Conservation (phyloP, 176 grass and related monocot species). For the Eragrostis curvula region DNA sequence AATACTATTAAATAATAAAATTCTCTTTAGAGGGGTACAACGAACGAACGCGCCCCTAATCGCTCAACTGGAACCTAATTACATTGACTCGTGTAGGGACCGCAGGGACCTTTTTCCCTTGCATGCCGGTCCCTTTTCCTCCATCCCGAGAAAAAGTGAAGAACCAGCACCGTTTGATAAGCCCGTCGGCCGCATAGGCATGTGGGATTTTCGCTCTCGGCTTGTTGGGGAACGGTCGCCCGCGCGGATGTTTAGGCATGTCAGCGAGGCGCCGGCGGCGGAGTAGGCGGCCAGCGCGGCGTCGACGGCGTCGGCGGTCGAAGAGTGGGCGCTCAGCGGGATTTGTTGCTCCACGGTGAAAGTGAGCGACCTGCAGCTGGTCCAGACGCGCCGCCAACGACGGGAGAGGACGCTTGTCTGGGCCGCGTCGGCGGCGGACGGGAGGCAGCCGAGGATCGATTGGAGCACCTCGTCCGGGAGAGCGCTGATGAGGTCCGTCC, state of each 20-base stretch:
- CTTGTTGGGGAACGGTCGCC: neutral
- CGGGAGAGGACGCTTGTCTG: conserved; percentile 30
- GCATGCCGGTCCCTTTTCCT: too few species aligned
- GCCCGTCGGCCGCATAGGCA: too few species aligned
- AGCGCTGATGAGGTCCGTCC: conserved; percentile 11
- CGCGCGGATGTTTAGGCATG: neutral
- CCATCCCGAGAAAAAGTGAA: too few species aligned
- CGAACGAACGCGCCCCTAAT: too few species aligned
- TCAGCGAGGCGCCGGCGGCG: neutral
- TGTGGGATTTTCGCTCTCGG: too few species aligned
- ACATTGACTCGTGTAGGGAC: too few species aligned
- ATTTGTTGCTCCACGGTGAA: neutral
- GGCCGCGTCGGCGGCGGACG: neutral
- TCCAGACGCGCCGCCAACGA: conserved; percentile 27
- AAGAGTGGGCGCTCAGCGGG: neutral
- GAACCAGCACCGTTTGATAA: too few species aligned
- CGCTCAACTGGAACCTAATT: too few species aligned
- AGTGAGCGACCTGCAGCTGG: neutral
- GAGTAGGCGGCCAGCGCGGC: conserved; percentile 6
- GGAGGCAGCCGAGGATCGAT: neutral
- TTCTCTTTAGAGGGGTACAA: too few species aligned
- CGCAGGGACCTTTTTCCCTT: too few species aligned
- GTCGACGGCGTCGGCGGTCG: conserved; percentile 25
- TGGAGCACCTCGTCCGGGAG: conserved; percentile 19
- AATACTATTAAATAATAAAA: too few species aligned